Conservation (phyloP, 2,329 filamentous ascomycete species). For the Ceratocystis albifundus region DNA sequence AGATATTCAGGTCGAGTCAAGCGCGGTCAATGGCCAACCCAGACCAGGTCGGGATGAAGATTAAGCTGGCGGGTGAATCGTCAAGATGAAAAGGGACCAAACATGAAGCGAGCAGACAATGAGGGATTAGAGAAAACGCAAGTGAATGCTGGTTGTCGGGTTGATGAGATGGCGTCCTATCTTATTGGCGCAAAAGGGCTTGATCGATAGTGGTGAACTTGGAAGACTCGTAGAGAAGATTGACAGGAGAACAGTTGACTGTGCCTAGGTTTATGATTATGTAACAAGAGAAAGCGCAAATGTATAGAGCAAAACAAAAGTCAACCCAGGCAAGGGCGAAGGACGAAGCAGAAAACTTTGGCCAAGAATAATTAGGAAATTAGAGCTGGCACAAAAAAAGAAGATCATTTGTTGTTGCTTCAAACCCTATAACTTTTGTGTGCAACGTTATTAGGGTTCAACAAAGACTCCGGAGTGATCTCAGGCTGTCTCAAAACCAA, state of each 20-base stretch:
- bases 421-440: too few species aligned
- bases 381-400: too few species aligned
- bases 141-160: too few species aligned
- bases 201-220: neutral
- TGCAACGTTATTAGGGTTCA: too few species aligned
- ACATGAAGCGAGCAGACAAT: too few species aligned
- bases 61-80: slow-evolving; percentile 4
- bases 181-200: neutral
- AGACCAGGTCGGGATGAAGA: neutral
- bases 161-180: neutral
- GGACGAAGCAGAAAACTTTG: too few species aligned
- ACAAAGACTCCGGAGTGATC: too few species aligned
- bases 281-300: neutral
- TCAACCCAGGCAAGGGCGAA: neutral
- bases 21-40: neutral
- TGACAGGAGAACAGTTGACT: neutral
- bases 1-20: neutral
- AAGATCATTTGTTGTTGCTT: too few species aligned
- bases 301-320: neutral
- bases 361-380: too few species aligned
- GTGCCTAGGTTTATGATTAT: neutral
- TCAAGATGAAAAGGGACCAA: neutral
- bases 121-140: too few species aligned
- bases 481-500: too few species aligned
- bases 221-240: neutral